These are phyloP conservation scores for Verticillium klebahnii DNA, from an alignment of 2,329 filamentous ascomycete genomes.

Conservation along the genomic window DNA sequence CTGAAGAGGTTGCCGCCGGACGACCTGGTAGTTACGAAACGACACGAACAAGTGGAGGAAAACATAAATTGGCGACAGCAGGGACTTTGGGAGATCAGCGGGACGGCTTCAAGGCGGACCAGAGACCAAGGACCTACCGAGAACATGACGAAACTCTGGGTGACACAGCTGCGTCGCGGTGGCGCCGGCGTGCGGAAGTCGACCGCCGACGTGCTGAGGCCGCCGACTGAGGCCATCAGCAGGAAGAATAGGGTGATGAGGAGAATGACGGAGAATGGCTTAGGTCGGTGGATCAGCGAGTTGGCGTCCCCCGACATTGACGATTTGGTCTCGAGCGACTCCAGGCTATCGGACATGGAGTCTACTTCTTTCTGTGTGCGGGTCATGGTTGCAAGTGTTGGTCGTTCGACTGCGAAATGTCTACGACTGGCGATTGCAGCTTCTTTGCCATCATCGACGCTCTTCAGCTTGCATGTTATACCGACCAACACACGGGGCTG, in stretches of 20 bases:
- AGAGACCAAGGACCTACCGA: slow-evolving; percentile 1
- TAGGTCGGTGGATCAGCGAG: slow-evolving; percentile 10
- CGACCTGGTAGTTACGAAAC: slow-evolving; percentile 15
- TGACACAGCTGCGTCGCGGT: slow-evolving; percentile 9
- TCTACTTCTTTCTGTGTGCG: neutral
- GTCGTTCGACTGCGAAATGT: neutral
- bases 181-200: slow-evolving; percentile 9
- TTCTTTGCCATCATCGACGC: neutral
- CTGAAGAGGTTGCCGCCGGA: slow-evolving; percentile 16
- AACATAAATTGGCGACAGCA: slow-evolving; percentile 25
- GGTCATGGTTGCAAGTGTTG: neutral
- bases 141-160: slow-evolving; percentile 13
- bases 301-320: slow-evolving; percentile 12
- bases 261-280: slow-evolving; percentile 8
- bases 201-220: slow-evolving; percentile 10
- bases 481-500: neutral
- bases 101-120: neutral
- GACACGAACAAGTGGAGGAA: slow-evolving; percentile 23
- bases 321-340: slow-evolving; percentile 12
- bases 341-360: slow-evolving; percentile 6
- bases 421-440: neutral
- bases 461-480: neutral
- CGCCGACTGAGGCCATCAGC: slow-evolving; percentile 9
- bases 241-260: slow-evolving; percentile 9
- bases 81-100: slow-evolving; percentile 14